Evolutionary conservation across 257 asterid species (phyloP).

Genomic region (Penstemon barbatus): DNA sequence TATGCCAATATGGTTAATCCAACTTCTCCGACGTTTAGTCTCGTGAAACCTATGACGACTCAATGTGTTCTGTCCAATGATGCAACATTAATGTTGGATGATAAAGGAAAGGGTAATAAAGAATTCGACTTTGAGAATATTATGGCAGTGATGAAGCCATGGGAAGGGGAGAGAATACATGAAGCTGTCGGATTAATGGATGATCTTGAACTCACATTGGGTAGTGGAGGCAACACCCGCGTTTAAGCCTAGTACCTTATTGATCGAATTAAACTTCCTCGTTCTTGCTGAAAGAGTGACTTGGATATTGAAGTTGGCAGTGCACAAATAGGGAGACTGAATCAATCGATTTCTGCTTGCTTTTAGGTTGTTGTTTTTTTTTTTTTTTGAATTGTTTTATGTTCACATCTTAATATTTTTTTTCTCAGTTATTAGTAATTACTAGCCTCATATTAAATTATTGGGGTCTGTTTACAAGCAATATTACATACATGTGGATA

Average conservation of each 20-base stretch:
- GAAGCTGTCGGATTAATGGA: constrained; percentile 48
- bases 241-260: not conserved
- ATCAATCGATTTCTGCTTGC: no score
- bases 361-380: constrained; percentile 6
- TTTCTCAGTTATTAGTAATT: not conserved
- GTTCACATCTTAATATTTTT: constrained; percentile 12
- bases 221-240: constrained; percentile 32
- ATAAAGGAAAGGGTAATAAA: constrained; percentile 62
- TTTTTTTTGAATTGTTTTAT: constrained; percentile 8
- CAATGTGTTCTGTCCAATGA: constrained; percentile 37
- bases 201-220: constrained; percentile 54
- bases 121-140: constrained; percentile 67
- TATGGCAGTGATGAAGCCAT: constrained; percentile 65
- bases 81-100: constrained; percentile 44
- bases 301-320: not conserved
- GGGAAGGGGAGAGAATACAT: constrained; percentile 99
- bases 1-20: constrained; percentile 52
- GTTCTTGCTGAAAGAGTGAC: no score
- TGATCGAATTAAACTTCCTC: not conserved
- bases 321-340: not conserved
- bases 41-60: constrained; percentile 56
- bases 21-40: constrained; percentile 86
- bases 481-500: not conserved
- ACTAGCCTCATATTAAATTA: not conserved
- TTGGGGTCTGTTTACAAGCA: not conserved